These are phyloP conservation scores for Dactylonectria macrodidyma DNA, from an alignment of 2,329 filamentous ascomycete genomes.

Conservation along the genomic window DNA sequence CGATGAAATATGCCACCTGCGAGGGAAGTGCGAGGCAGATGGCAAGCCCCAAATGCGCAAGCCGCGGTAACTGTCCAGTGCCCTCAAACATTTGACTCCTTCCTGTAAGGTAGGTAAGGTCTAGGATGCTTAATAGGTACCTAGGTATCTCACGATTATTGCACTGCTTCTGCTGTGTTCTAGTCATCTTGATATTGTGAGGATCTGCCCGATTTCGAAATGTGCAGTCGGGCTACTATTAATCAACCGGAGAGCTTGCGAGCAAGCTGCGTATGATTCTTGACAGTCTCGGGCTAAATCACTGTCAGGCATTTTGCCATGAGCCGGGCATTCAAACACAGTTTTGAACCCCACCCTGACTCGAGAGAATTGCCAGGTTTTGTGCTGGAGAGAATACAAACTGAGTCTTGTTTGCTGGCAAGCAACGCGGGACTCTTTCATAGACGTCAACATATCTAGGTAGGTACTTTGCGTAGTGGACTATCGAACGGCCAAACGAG, in stretches of 20 bases:
- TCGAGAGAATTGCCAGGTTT: neutral
- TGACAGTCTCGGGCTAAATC: neutral
- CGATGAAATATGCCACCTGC: conserved; percentile 3
- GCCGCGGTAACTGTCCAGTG: neutral
- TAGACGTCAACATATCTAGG: no score
- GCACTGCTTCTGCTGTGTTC: neutral
- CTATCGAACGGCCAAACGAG: no score
- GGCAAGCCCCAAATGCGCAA: conserved; percentile 26
- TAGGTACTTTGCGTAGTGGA: no score
- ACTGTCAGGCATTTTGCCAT: neutral
- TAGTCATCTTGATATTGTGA: neutral
- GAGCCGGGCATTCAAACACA: neutral
- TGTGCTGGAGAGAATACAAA: neutral
- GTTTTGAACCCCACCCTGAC: neutral
- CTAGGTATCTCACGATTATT: neutral
- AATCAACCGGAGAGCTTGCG: neutral
- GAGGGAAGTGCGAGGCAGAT: conserved; percentile 43
- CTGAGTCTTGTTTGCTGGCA: neutral
- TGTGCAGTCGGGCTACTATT: neutral
- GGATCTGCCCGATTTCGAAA: neutral
- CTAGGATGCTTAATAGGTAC: no score
- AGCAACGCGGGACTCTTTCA: no score
- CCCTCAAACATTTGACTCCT: neutral
- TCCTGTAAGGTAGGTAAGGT: neutral
- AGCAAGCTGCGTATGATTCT: neutral